Percentiles rank a stretch among this genome's conserved stretches.
Evolutionary conservation across 2,329 filamentous ascomycete genomes (phyloP).

Genomic region (Chaetomiaceae sp.): DNA sequence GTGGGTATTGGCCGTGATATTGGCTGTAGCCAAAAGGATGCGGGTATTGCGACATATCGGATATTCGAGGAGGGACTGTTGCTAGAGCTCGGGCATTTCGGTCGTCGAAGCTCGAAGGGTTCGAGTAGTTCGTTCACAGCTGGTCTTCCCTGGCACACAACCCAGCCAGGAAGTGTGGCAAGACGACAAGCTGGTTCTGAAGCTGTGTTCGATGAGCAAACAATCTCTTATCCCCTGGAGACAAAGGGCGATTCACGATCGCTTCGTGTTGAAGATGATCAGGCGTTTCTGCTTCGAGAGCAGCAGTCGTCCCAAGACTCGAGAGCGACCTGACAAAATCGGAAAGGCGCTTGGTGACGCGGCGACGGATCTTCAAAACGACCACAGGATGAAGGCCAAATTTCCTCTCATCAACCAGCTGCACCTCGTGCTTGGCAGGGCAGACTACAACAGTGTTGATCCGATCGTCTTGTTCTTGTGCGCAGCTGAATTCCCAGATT

Average conservation of each 20-base stretch:
- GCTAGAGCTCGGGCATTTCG: slow-evolving; percentile 10
- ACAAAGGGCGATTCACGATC: neutral
- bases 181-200: too few relatives aligned
- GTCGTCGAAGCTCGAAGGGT: neutral
- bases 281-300: neutral
- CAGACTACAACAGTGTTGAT: too few relatives aligned
- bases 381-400: too few relatives aligned
- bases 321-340: too few relatives aligned
- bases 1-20: slow-evolving; percentile 26
- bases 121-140: neutral
- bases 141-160: neutral
- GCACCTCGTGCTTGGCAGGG: too few relatives aligned
- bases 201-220: too few relatives aligned
- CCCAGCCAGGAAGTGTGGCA: too few relatives aligned
- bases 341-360: too few relatives aligned
- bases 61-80: neutral
- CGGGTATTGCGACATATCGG: slow-evolving; percentile 37
- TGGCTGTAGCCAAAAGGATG: slow-evolving; percentile 33
- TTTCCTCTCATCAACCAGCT: too few relatives aligned
- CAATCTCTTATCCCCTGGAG: neutral
- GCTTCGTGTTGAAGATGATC: neutral
- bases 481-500: too few relatives aligned
- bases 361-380: too few relatives aligned
- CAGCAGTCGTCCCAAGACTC: neutral
- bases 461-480: too few relatives aligned